A percentile compares a stretch with the other conserved stretches of the same genome.
These are phyloP conservation scores for Fusarium sp. DNA, from an alignment of 2,329 filamentous ascomycete genomes.

Conservation along the genomic window DNA sequence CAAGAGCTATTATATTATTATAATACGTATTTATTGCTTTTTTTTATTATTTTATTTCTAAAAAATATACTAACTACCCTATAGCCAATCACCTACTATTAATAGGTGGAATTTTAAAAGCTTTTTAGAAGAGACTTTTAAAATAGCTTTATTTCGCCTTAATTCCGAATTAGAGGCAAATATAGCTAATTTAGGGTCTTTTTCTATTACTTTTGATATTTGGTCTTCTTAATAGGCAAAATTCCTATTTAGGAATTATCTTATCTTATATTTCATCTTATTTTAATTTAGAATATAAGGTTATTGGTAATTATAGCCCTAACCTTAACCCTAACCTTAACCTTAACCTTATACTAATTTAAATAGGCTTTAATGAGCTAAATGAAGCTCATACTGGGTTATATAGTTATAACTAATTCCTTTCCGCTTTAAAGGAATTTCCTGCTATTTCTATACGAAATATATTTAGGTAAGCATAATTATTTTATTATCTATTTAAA, in stretches of 20 bases:
- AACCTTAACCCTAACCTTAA: neutral
- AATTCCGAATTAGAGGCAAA: neutral
- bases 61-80: neutral
- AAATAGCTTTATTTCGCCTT: neutral
- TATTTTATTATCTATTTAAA: too few relatives aligned
- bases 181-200: neutral
- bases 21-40: neutral
- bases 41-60: neutral
- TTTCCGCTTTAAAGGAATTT: too few relatives aligned
- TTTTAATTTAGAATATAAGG: neutral
- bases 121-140: neutral
- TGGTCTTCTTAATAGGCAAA: neutral
- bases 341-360: neutral
- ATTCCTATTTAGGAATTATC: neutral
- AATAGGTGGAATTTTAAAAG: neutral
- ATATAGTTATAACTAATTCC: too few relatives aligned
- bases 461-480: too few relatives aligned
- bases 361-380: too few relatives aligned
- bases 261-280: neutral
- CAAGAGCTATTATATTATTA: neutral
- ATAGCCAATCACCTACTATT: neutral
- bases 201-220: neutral
- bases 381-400: too few relatives aligned
- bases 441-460: too few relatives aligned
- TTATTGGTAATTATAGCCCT: neutral